Evolutionary conservation across 768 basidiomycete species (phyloP), one percentile per base, ranked within the genome.

Genomic region (Pisolithus orientalis): DNA sequence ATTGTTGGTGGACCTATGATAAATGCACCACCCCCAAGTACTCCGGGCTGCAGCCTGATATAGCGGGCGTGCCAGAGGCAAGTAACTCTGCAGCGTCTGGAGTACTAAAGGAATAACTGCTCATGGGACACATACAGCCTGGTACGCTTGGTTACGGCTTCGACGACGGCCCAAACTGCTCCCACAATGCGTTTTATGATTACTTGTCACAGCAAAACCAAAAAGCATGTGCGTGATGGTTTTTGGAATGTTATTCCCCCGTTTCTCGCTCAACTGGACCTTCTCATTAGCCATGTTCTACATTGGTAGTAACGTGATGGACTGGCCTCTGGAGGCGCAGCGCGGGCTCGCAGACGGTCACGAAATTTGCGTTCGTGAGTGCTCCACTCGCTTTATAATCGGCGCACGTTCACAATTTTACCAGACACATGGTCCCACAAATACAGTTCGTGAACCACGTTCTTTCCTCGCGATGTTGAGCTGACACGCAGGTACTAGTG

Each of bases 131-230:
- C 39, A 39, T 51, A 14, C 24, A 80, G 80, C 82, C 83, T 28
- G 60, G 64, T 11, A 80, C 82, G 1, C 66, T 82, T n/a, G 83
- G 80, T 2, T 83, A 79, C 42, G 80, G 73, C 3, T 84, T 84
- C 53, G 83, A 84, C 53, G 82, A 84, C 53, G 83, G 83, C 1
- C 83, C 83, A 2, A 82, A 80, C 58, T 84, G 82, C 59, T 75
- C 79, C 4, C 83, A 84, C 53, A 84, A 84, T 52, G 72, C 68
- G 1, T 84, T 84, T 53, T 84, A 84, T 44, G 72, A 82, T 53
- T 84, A 64, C 54, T 71, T 84, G 29, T 47, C 58, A 1, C 62
- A 69, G 8, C 69, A 84, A 55, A 72, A 82, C 38, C 83, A 84
- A 66, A 80, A 76, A 75, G 82, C 83, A 5, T 80, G 79, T 78